Evolutionary conservation across 768 basidiomycete species (phyloP), one percentile per base, ranked within the genome.

Genomic region (Artomyces pyxidatus): DNA sequence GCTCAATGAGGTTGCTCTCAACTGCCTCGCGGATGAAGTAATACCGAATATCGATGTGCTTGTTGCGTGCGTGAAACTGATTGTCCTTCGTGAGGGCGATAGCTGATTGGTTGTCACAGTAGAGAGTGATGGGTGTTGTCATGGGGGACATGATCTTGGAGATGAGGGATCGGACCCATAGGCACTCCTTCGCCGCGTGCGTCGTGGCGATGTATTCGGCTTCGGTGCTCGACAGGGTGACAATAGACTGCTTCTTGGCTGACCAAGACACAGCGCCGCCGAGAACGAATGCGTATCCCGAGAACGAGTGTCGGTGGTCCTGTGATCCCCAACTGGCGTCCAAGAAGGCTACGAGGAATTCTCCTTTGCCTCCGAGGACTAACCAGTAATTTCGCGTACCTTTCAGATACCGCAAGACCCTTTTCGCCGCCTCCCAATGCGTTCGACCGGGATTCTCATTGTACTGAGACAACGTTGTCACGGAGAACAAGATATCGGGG

Each of bases 41-140:
- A 44, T 68, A 57, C 0, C 60, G 54, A 27, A 71, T 58, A 47
- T 66, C 62, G 42, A 72, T 66, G 54, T 72, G 71, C 43, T 69
- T 68, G 14, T 66, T 65, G n/a, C 63, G 57, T 2, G 58, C 37
- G 35, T 69, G 63, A 50, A 62, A 63, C 26, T 61, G 51, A 4
- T 57, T 52, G 29, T 67, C 60, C 14, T 61, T 54, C 0, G 63
- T 44, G 16, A 70, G 49, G 1, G 62, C 50, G 37, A 70, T 64
- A 0, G 67, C 62, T 4, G 64, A 63, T 39, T 65, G 65, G 45
- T 70, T 71, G 63, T 73, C 71, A 37, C 60, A 60, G 30, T 49
- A 46, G 17, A 72, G 60, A 5, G 45, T 57, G 4, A 63, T 61
- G 21, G 65, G 58, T 12, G 22, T 25, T 9, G 21, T 5, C 1